Base-by-base conservation (phyloP, 1,139 yeast species). In the Suhomyces ambrosiae region DNA sequence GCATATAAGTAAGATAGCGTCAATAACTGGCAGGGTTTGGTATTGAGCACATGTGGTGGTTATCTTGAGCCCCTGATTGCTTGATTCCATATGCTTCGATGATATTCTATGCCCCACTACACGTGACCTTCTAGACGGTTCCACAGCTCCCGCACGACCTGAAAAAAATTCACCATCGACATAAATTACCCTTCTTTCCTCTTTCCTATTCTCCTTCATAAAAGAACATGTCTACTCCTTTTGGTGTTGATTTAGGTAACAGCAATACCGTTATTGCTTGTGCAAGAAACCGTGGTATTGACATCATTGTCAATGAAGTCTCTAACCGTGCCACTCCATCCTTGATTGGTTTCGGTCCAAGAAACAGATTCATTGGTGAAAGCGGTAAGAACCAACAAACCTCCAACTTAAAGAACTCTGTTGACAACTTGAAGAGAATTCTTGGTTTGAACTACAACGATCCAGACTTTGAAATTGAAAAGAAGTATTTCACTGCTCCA, bases 211-310 rank as follows among this genome's bases (percentile, higher is more conserved):
- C n/a, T 22, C 17, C 24, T 15, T 8, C 14, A 22, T 16, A 19
- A 22, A 9, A 35, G 21, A 61, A 42, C 32, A 71, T 71, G 76
- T 71, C 76, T 50, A 81, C 87, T 64, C 97, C 97, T 68, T 87
- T 92, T 61, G 98, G 98, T 76, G 85, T 92, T 69, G 99, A 92
- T 81, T 83, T 92, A 65, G 99, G 99, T 74, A 89, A 89, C 74
- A 77, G 80, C 75, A 86, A 79, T 76, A 82, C 95, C 48, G 97
- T 90, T 53, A 79, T 92, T 61, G 97, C 97, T 32, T 95, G 95
- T 63, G 98, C 98, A 48, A 86, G 95, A 68, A 92, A 92, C 80
- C 83, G 97, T 76, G 97, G 97, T 61, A 92, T 94, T 64, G 98
- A 92, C 68, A 84, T 94, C 58, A 87, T 92, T 57, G 97, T 92